These are phyloP conservation scores for Silybum marianum DNA, from an alignment of 129 eudicot genomes.

Conservation along the genomic window DNA sequence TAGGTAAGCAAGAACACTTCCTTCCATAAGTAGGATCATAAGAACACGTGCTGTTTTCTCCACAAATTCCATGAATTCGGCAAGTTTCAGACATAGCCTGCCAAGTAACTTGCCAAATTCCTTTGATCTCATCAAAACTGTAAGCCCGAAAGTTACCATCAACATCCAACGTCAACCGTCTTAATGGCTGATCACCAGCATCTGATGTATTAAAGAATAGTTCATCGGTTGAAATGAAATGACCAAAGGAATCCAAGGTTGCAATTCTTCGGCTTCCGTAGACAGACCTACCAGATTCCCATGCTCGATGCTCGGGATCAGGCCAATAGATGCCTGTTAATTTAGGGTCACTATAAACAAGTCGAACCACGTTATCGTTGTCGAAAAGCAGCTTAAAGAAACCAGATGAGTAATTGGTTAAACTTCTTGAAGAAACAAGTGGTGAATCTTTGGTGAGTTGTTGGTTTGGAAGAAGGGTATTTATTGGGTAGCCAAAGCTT, in stretches of 20 bases:
- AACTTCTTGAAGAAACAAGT: slow-evolving; percentile 47
- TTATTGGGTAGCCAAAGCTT: slow-evolving; percentile 53
- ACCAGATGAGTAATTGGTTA: slow-evolving; percentile 42
- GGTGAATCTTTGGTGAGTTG: slow-evolving; percentile 30
- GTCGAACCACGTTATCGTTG: slow-evolving; percentile 50
- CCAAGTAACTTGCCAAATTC: slow-evolving; percentile 51
- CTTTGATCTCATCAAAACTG: slow-evolving; percentile 32
- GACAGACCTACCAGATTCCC: slow-evolving; percentile 36
- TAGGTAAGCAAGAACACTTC: slow-evolving; percentile 45
- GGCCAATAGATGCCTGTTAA: slow-evolving; percentile 38
- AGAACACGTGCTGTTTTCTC: slow-evolving; percentile 45
- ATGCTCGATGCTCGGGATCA: slow-evolving; percentile 17
- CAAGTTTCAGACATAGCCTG: slow-evolving; percentile 36
- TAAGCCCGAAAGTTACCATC: slow-evolving; percentile 54
- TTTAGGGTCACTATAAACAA: slow-evolving; percentile 38
- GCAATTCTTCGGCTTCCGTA: slow-evolving; percentile 42
- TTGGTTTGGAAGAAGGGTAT: slow-evolving; percentile 60
- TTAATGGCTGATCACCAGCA: slow-evolving; percentile 25
- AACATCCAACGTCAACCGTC: slow-evolving; percentile 37
- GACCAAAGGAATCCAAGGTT: slow-evolving; percentile 36
- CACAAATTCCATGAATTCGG: slow-evolving; percentile 47
- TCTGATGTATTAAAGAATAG: slow-evolving; percentile 38
- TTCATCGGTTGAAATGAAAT: slow-evolving; percentile 46
- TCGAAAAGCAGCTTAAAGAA: slow-evolving; percentile 48
- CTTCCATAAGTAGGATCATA: slow-evolving; percentile 21